Evolutionary conservation across 768 basidiomycete genomes (phyloP), one percentile per base, ranked within the genome.

Genomic region (Atractiella rhizophila): DNA sequence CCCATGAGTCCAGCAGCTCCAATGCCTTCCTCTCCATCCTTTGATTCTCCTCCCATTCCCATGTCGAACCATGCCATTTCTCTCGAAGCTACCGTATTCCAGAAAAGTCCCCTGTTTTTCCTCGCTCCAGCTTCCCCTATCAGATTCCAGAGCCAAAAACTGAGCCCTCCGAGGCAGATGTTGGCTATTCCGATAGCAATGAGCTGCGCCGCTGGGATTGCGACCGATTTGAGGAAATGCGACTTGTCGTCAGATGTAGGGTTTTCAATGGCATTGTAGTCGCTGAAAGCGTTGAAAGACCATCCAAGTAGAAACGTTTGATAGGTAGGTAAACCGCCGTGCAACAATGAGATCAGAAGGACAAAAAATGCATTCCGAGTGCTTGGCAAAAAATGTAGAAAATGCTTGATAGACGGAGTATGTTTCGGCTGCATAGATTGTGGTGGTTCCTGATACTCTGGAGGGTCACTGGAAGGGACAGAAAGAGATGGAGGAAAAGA

Each of bases 1-100:
- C 80, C 74, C 83, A 88, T 86, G 32, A 91, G 64, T 18, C 83
- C 85, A 45, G 76, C 82, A 37, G 82, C 81, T 46, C 80, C 79
- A 9, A 48, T 44, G 23, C 47, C 48, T 35, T 74, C 62, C 28
- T 69, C 66, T 20, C 68, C 67, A 32, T 62, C 56, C 47, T 56
- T 52, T 39, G 56, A 48, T 28, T 59, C 54, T 6, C 59, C 62
- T 19, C 63, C 63, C 67, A 76, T 73, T 42, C 77, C 73, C 29
- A 68, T 58, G 59, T 91, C 85, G 55, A 82, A 91, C 85, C 86
- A 91, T n/a, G 66, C 65, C 69, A 88, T 75, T 18, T 74, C 72
- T 52, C 74, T 75, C 19, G 53, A 54, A 13, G 70, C 66, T 21
- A 91, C 69, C 2, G 71, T 68, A 3, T 56, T 52, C 54, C 78